phyloP scores from a whole-genome alignment of 805 yeast genomes.

The Monosporozyma solicola region DNA sequence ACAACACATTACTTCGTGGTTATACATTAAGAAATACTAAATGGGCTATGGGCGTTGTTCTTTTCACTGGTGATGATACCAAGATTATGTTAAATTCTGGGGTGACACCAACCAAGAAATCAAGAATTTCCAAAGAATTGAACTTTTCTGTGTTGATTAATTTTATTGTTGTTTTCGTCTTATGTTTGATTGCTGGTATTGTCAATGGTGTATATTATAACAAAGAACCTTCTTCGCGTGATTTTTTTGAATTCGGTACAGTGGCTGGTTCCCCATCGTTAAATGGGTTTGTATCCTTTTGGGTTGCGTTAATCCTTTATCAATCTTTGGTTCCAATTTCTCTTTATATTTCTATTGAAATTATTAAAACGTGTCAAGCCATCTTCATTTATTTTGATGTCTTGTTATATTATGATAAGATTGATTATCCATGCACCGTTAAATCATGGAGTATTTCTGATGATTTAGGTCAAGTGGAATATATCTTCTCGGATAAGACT shows the following conservation, averaged over 20 bases:
- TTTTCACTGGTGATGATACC: conserved; percentile 72
- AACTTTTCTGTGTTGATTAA: conserved; percentile 62
- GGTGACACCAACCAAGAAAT: conserved; percentile 69
- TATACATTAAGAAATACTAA: conserved; percentile 72
- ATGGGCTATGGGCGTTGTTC: conserved; percentile 73
- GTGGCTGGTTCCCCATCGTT: conserved; percentile 54
- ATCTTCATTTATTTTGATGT: conserved; percentile 72
- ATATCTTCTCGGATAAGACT: conserved; percentile 75
- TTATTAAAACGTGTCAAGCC: conserved; percentile 76
- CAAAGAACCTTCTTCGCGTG: conserved; percentile 40
- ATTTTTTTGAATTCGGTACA: conserved; percentile 60
- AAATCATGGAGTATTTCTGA: conserved; percentile 81
- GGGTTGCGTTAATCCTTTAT: conserved; percentile 67
- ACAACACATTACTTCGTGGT: conserved; percentile 66
- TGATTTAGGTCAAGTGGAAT: conserved; percentile 80
- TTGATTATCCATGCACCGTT: conserved; percentile 79
- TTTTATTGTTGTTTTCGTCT: conserved; percentile 50
- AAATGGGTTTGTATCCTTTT: conserved; percentile 65
- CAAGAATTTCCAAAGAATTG: conserved; percentile 64
- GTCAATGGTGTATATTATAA: conserved; percentile 62
- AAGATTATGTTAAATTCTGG: conserved; percentile 79
- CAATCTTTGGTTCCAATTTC: conserved; percentile 81
- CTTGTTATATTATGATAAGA: conserved; percentile 53
- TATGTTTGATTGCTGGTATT: conserved; percentile 64
- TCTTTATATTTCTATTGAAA: conserved; percentile 71